Conservation (phyloP, 768 basidiomycete species). For the Leccinum incarnatum region DNA sequence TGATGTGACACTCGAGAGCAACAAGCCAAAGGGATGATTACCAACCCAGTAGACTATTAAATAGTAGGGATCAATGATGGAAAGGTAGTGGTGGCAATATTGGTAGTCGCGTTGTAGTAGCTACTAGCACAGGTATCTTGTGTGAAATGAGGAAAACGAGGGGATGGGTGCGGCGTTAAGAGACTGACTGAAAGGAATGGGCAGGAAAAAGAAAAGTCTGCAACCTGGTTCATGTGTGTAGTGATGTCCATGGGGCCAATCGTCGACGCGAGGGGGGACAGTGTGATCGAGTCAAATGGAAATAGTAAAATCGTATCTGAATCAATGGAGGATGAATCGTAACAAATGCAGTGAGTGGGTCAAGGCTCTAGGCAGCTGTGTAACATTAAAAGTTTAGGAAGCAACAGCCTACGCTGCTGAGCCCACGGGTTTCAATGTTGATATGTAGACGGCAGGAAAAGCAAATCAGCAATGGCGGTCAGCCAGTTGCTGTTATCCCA, state of each 20-base stretch:
- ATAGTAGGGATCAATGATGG: neutral
- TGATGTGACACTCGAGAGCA: constrained; percentile 10
- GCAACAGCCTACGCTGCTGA: constrained; percentile 1
- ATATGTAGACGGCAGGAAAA: neutral
- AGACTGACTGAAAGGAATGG: neutral
- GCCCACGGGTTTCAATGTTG: constrained; percentile 1
- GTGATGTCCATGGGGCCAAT: constrained; percentile 8
- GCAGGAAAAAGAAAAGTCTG: constrained; percentile 7
- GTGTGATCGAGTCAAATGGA: constrained; percentile 1
- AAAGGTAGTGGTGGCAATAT: constrained; percentile 7
- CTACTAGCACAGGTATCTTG: constrained; percentile 16
- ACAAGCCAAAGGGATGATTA: constrained; percentile 7
- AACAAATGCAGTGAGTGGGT: constrained; percentile 6
- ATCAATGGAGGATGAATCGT: constrained; percentile 4
- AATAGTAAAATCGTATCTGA: neutral
- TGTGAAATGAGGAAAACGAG: neutral
- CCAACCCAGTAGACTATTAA: neutral
- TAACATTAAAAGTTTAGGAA: neutral
- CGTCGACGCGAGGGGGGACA: neutral
- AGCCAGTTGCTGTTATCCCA: constrained; percentile 21
- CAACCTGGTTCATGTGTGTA: constrained; percentile 13
- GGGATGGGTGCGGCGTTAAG: neutral
- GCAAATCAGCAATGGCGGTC: constrained; percentile 3
- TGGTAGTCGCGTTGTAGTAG: constrained; percentile 2
- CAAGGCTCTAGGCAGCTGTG: neutral